Percentiles rank a stretch among this genome's conserved stretches.
Conservation (phyloP, 495 filamentous ascomycete genomes). For the Usnea hakonensis region DNA sequence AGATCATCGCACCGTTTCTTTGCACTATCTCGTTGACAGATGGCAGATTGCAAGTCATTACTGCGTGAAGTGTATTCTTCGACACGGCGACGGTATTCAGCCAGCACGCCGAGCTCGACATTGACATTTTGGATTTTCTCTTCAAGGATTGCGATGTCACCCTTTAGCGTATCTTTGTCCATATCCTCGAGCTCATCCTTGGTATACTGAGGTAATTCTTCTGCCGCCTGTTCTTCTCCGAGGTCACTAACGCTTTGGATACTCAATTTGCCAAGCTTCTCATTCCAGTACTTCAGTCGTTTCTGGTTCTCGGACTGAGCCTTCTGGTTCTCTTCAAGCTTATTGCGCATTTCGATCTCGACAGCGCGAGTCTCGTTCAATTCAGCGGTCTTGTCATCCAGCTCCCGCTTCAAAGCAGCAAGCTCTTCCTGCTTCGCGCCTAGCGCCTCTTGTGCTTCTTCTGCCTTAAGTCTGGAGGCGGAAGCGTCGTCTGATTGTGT, state of each 20-base stretch:
- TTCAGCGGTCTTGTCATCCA: conserved; percentile 79
- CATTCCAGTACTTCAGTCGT: conserved; percentile 73
- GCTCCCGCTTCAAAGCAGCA: conserved; percentile 66
- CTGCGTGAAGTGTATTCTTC: conserved; percentile 79
- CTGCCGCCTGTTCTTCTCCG: conserved; percentile 43
- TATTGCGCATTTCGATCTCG: conserved; percentile 98
- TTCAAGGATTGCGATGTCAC: conserved; percentile 80
- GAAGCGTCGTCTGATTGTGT: conserved; percentile 69
- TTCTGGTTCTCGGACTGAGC: conserved; percentile 79
- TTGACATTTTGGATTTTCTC: conserved; percentile 85
- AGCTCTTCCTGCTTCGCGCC: conserved; percentile 75
- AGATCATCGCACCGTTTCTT: conserved; percentile 89
- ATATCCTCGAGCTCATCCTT: conserved; percentile 90
- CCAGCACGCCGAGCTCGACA: conserved; percentile 83
- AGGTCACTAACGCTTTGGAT: conserved; percentile 74
- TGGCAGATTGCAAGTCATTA: conserved; percentile 67
- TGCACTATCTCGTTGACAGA: conserved; percentile 69
- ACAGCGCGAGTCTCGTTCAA: conserved; percentile 82
- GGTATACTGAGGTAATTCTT: conserved; percentile 69
- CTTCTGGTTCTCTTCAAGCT: conserved; percentile 93
- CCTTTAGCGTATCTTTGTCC: conserved; percentile 78
- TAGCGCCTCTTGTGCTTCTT: conserved; percentile 77
- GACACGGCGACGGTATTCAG: conserved; percentile 84
- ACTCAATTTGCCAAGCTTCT: conserved; percentile 70
- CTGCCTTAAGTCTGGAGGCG: conserved; percentile 62